phyloP scores from a whole-genome alignment of 169 alveolate genomes.

The Eimeria mitis region DNA sequence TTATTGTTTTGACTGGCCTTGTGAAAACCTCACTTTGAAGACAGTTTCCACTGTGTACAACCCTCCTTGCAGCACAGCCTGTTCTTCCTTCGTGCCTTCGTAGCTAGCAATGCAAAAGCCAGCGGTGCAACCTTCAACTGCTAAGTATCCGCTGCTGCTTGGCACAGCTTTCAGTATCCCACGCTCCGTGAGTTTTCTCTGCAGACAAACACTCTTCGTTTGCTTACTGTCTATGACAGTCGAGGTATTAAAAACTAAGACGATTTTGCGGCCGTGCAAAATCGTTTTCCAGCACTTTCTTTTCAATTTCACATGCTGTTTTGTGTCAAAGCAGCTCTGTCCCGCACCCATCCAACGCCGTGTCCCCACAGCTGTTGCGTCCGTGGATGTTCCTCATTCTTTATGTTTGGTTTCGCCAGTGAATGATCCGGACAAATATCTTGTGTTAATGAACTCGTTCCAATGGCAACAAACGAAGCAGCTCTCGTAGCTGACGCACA shows the following conservation, averaged over 20 bases:
- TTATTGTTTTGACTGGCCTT: neutral
- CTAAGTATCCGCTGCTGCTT: conserved; percentile 36
- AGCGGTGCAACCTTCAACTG: conserved; percentile 54
- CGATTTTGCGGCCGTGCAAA: neutral
- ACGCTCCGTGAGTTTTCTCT: conserved; percentile 73
- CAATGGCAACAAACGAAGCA: conserved; percentile 49
- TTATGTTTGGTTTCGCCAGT: neutral
- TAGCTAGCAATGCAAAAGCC: conserved; percentile 81
- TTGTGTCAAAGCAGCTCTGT: neutral
- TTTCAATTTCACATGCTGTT: neutral
- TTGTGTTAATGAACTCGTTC: neutral
- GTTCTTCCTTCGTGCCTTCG: conserved; percentile 77
- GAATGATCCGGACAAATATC: neutral
- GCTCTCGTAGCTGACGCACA: conserved; percentile 19
- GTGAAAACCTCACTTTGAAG: conserved; percentile 16
- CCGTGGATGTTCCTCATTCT: neutral
- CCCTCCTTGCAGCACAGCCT: conserved; percentile 42
- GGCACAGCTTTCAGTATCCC: conserved; percentile 20
- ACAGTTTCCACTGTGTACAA: conserved; percentile 37
- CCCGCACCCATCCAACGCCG: conserved; percentile 61
- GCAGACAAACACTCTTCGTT: neutral
- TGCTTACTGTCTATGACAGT: neutral
- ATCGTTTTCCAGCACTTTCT: neutral
- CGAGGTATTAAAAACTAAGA: neutral
- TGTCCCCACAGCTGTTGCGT: neutral